phyloP scores from a whole-genome alignment of 345 rosid genomes.

The Citrus reticulata region DNA sequence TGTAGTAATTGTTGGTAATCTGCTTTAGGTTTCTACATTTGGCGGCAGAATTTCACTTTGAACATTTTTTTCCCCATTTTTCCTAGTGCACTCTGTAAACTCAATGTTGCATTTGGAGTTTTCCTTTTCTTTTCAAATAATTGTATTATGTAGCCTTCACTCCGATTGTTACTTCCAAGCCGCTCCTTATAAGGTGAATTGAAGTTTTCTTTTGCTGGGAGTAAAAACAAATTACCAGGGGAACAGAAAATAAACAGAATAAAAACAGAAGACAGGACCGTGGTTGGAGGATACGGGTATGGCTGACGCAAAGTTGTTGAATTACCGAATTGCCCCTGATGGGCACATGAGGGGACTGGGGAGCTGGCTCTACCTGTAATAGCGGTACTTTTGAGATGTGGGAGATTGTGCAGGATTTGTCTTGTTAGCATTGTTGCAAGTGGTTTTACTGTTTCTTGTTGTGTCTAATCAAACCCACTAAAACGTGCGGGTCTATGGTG shows the following conservation, averaged over 20 bases:
- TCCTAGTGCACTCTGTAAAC: not conserved
- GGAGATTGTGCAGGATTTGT: slow-evolving; percentile 12
- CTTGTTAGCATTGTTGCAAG: not conserved
- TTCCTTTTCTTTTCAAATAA: not conserved
- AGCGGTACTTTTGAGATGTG: not conserved
- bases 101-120: not conserved
- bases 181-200: not conserved
- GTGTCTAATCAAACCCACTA: not conserved
- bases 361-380: not conserved
- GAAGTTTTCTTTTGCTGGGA: not conserved
- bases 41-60: not conserved
- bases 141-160: not conserved
- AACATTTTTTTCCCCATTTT: not conserved
- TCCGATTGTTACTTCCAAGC: not conserved
- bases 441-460: not conserved
- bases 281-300: not conserved
- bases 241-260: not conserved
- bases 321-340: not conserved
- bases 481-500: not conserved
- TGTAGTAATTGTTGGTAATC: slow-evolving; percentile 6
- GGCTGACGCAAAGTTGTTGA: not conserved
- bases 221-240: no score
- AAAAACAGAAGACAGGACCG: not conserved
- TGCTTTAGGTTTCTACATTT: not conserved
- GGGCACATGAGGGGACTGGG: not conserved